Conservation (phyloP, 495 filamentous ascomycete genomes). For the Rhypophila decipiens region DNA sequence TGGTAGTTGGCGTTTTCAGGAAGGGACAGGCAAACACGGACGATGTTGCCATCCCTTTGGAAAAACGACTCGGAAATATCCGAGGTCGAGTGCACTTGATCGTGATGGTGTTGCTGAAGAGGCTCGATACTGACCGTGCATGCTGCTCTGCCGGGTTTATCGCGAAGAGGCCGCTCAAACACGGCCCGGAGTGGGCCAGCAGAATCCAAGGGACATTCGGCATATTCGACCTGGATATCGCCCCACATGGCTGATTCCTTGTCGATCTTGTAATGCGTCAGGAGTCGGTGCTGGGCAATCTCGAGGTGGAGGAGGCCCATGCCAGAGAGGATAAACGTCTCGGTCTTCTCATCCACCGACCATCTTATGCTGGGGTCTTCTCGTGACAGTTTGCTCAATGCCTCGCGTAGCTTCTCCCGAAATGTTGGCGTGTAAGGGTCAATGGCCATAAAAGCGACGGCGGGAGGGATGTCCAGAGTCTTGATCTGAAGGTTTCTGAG, state of each 20-base stretch:
- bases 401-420: constrained; percentile 70
- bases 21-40: constrained; percentile 47
- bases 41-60: constrained; percentile 52
- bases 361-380: constrained; percentile 95
- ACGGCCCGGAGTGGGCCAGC: constrained; percentile 50
- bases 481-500: constrained; percentile 74
- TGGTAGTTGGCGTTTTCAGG: constrained; percentile 18
- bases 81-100: constrained; percentile 10
- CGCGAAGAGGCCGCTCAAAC: constrained; percentile 74
- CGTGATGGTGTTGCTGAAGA: constrained; percentile 38
- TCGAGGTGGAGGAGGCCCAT: constrained; percentile 99
- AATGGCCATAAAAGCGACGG: constrained; percentile 91
- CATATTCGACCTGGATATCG: constrained; percentile 91
- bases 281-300: constrained; percentile 80
- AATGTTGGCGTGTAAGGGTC: constrained; percentile 76
- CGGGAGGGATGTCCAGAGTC: constrained; percentile 83
- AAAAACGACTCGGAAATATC: constrained; percentile 17
- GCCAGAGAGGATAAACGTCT: constrained; percentile 85
- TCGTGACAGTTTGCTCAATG: constrained; percentile 67
- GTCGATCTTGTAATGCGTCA: constrained; percentile 84
- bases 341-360: constrained; percentile 78
- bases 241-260: constrained; percentile 64
- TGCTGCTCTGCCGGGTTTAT: constrained; percentile 68
- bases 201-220: constrained; percentile 60
- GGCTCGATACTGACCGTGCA: constrained; percentile 65